phyloP scores from a whole-genome alignment of 192 early-diverging fungal genomes.

The Coemansia sp. region DNA sequence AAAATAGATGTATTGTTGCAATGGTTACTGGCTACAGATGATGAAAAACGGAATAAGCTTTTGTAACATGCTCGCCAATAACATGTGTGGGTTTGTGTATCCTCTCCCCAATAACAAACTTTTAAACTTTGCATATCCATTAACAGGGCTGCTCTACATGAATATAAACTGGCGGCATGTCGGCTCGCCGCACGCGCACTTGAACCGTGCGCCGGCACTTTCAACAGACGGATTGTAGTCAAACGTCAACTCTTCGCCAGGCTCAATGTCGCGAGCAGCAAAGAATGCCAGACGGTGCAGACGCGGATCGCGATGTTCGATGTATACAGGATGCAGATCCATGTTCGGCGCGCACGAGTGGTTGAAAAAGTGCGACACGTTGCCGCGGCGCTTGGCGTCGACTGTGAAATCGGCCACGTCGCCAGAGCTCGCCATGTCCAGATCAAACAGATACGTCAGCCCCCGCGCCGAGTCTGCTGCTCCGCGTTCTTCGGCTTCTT shows the following conservation, averaged over 20 bases:
- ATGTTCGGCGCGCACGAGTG: slow-evolving; percentile 96
- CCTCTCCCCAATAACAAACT: too few species aligned
- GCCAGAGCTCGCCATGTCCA: slow-evolving; percentile 71
- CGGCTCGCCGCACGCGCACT: slow-evolving; percentile 31
- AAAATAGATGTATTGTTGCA: background rate
- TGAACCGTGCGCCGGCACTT: slow-evolving; percentile 9
- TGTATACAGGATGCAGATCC: slow-evolving; percentile 41
- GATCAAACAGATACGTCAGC: slow-evolving; percentile 66
- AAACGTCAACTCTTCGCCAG: slow-evolving; percentile 88
- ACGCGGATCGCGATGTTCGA: slow-evolving; percentile 82
- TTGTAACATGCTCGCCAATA: too few species aligned
- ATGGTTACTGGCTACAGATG: too few species aligned
- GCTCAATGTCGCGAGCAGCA: slow-evolving; percentile 66
- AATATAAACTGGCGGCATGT: slow-evolving; percentile 9
- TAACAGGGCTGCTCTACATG: too few species aligned
- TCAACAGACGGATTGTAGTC: slow-evolving; percentile 86
- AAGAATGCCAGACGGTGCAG: slow-evolving; percentile 90
- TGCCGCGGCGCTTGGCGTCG: slow-evolving; percentile 88
- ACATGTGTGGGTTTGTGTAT: too few species aligned
- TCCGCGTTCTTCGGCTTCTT: slow-evolving; percentile 73
- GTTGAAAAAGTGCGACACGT: slow-evolving; percentile 96
- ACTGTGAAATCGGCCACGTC: slow-evolving; percentile 94
- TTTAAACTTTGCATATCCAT: too few species aligned
- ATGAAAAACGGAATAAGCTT: too few species aligned
- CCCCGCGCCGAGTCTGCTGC: slow-evolving; percentile 20